phyloP scores from a whole-genome alignment of 179 eudicot genomes.

The Beta corolliflora region DNA sequence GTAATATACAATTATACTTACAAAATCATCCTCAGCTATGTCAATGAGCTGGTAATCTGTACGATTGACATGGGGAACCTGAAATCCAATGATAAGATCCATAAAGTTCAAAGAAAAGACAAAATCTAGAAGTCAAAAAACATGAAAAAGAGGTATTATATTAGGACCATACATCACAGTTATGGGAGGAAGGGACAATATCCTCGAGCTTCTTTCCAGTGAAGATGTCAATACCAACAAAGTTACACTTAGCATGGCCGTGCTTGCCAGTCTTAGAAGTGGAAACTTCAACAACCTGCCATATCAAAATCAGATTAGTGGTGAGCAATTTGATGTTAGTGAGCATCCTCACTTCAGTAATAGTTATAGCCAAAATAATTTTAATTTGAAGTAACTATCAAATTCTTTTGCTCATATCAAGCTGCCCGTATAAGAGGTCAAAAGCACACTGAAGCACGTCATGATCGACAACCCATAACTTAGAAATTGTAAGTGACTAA shows the following conservation, averaged over 20 bases:
- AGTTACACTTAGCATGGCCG: constrained; percentile 64
- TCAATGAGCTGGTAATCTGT: constrained; percentile 57
- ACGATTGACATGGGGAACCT: constrained; percentile 59
- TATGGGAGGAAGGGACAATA: constrained; percentile 59
- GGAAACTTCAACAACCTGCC: constrained; percentile 63
- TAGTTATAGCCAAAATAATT: too few species aligned
- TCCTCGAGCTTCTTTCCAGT: constrained; percentile 55
- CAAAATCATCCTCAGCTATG: constrained; percentile 57
- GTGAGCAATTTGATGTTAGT: neutral
- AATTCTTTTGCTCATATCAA: too few species aligned
- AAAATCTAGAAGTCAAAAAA: neutral
- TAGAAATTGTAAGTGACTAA: neutral
- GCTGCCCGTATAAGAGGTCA: neutral
- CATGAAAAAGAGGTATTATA: neutral
- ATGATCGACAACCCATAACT: neutral
- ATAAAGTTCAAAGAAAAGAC: neutral
- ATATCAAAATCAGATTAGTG: neutral
- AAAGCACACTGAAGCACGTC: neutral
- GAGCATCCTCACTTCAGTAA: neutral
- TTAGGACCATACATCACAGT: constrained; percentile 42
- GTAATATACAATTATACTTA: constrained; percentile 25
- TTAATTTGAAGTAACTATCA: too few species aligned
- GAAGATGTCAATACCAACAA: constrained; percentile 60
- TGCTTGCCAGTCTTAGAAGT: constrained; percentile 68
- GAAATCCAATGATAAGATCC: neutral